A percentile compares a stretch with the other conserved stretches of the same genome.
These are phyloP conservation scores for Cytospora piceae DNA, from an alignment of 2,329 filamentous ascomycete species.

Conservation along the genomic window DNA sequence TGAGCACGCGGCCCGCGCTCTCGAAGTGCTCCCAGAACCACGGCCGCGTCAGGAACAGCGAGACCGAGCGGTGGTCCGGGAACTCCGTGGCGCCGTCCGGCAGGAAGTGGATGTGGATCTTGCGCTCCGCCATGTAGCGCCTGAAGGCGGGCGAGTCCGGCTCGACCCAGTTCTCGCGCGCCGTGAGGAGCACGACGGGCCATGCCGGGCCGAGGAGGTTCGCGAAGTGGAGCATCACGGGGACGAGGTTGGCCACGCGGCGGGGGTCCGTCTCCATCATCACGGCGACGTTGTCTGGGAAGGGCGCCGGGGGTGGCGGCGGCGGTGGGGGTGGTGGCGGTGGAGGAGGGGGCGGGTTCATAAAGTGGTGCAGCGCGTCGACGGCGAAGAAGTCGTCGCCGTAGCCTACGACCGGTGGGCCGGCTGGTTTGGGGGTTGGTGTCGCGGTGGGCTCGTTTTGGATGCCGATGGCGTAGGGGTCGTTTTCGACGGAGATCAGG, in stretches of 20 bases:
- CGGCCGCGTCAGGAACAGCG: slow-evolving; percentile 40
- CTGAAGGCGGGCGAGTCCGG: slow-evolving; percentile 40
- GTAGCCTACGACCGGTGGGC: slow-evolving; percentile 16
- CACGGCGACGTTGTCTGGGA: slow-evolving; percentile 33
- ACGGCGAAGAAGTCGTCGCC: slow-evolving; percentile 28
- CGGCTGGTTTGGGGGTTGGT: slow-evolving; percentile 4
- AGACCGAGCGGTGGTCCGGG: slow-evolving; percentile 41
- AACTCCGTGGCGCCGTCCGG: slow-evolving; percentile 39
- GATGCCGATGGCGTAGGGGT: slow-evolving; percentile 2
- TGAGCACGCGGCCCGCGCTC: slow-evolving; percentile 40
- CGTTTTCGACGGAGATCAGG: slow-evolving; percentile 23
- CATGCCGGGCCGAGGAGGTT: slow-evolving; percentile 46
- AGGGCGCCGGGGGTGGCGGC: slow-evolving; percentile 15
- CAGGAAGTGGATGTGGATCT: slow-evolving; percentile 45
- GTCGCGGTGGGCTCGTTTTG: neutral
- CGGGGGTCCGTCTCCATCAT: slow-evolving; percentile 49
- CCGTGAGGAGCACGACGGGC: slow-evolving; percentile 50
- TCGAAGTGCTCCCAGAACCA: slow-evolving; percentile 45
- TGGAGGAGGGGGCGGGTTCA: slow-evolving; percentile 26
- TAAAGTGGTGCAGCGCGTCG: slow-evolving; percentile 24
- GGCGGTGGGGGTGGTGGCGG: slow-evolving; percentile 10
- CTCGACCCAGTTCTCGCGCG: slow-evolving; percentile 35
- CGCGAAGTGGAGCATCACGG: slow-evolving; percentile 40
- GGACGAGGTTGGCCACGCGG: slow-evolving; percentile 40
- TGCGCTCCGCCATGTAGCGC: slow-evolving; percentile 40